Conservation (phyloP, 495 filamentous ascomycete genomes). For the Penicillium tannophilum region DNA sequence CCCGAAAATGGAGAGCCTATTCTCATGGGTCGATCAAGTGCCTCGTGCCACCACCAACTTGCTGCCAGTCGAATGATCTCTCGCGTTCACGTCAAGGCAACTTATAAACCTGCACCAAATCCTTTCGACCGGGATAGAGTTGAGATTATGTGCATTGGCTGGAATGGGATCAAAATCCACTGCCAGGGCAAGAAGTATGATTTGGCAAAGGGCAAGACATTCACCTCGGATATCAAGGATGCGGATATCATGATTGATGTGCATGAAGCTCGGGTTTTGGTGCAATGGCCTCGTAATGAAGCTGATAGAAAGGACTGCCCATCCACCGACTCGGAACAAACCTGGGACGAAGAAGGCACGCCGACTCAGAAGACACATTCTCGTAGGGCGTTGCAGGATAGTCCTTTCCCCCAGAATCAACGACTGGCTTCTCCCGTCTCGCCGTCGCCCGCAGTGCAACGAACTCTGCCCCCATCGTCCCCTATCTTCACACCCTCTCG, state of each 20-base stretch:
- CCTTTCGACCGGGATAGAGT: constrained; percentile 68
- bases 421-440: constrained; percentile 72
- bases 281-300: constrained; percentile 78
- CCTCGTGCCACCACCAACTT: constrained; percentile 87
- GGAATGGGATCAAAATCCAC: constrained; percentile 94
- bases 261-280: constrained; percentile 83
- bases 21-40: constrained; percentile 89
- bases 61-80: constrained; percentile 90
- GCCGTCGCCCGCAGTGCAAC: constrained; percentile 63
- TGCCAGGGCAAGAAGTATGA: constrained; percentile 88
- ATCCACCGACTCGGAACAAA: constrained; percentile 65
- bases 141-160: constrained; percentile 86
- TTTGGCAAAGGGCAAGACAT: constrained; percentile 83
- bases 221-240: constrained; percentile 85
- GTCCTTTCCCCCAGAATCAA: constrained; percentile 64
- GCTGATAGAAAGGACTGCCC: constrained; percentile 55
- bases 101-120: constrained; percentile 70
- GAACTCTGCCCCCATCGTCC: constrained; percentile 46
- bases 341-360: constrained; percentile 62
- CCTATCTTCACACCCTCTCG: constrained; percentile 43
- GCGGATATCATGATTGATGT: constrained; percentile 96
- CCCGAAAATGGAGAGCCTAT: constrained; percentile 79
- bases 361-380: constrained; percentile 37
- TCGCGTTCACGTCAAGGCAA: constrained; percentile 86
- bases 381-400: constrained; percentile 49